Evolutionary conservation across 192 early-diverging fungal genomes (phyloP).

Genomic region (Phycomyces nitens): DNA sequence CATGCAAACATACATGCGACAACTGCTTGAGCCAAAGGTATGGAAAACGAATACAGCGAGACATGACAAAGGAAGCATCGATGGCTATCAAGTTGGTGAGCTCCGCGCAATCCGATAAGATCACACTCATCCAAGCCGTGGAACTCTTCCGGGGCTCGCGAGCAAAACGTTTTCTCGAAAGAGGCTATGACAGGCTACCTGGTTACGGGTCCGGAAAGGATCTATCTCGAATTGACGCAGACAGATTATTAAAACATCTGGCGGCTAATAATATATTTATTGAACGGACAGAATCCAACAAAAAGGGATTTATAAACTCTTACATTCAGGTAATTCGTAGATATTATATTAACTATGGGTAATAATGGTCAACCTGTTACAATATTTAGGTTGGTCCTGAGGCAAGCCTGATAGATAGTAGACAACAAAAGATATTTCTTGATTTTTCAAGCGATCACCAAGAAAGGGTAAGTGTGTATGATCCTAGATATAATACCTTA

Average conservation of each 20-base stretch:
- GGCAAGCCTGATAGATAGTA: background rate
- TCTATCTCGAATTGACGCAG: constrained; percentile 53
- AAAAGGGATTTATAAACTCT: constrained; percentile 50
- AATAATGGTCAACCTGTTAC: background rate
- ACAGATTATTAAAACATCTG: constrained; percentile 71
- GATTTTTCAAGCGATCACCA: background rate
- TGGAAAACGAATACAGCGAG: constrained; percentile 27
- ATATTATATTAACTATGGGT: background rate
- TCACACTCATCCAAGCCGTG: constrained; percentile 66
- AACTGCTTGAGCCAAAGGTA: constrained; percentile 60
- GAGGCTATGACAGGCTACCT: constrained; percentile 45
- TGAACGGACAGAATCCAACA: constrained; percentile 59
- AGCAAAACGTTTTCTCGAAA: constrained; percentile 45
- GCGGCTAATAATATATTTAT: constrained; percentile 57
- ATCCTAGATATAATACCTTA: too few species aligned
- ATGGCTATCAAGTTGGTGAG: constrained; percentile 49
- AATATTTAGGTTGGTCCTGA: background rate
- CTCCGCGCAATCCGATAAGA: constrained; percentile 33
- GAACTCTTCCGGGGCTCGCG: constrained; percentile 78
- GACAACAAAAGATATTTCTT: background rate
- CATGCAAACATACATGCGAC: constrained; percentile 82
- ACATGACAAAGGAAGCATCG: constrained; percentile 56
- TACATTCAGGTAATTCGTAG: constrained; percentile 15
- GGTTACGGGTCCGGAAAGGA: constrained; percentile 57
- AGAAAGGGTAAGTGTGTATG: too few species aligned